Evolutionary conservation across 2,329 filamentous ascomycete genomes (phyloP).

Genomic region (Shiraia sp.): DNA sequence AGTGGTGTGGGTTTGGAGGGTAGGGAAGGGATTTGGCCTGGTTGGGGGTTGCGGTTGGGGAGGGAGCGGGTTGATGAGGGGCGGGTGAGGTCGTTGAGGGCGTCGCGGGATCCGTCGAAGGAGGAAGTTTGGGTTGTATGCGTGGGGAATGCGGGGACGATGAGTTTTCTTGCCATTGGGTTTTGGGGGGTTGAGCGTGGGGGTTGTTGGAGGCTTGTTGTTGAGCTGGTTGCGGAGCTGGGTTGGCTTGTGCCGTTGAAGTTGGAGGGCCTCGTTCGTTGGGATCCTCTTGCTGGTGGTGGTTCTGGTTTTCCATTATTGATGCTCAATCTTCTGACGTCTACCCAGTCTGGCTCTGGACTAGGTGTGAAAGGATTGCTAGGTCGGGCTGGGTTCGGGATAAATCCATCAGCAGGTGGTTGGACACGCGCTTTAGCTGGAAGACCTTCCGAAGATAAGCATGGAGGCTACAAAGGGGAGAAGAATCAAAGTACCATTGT

Average conservation of each 20-base stretch:
- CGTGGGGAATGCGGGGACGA: constrained; percentile 32
- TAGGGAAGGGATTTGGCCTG: constrained; percentile 10
- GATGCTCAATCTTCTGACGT: constrained; percentile 38
- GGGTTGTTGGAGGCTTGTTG: constrained; percentile 21
- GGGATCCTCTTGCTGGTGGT: constrained; percentile 36
- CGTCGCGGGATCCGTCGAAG: constrained; percentile 25
- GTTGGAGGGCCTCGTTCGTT: constrained; percentile 33
- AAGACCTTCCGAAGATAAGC: constrained; percentile 55
- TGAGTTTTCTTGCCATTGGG: constrained; percentile 33
- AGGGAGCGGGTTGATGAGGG: constrained; percentile 35
- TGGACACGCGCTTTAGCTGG: constrained; percentile 74
- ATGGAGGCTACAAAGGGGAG: constrained; percentile 24
- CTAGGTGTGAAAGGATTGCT: constrained; percentile 80
- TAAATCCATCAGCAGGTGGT: constrained; percentile 64
- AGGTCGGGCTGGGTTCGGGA: constrained; percentile 72
- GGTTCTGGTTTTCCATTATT: constrained; percentile 29
- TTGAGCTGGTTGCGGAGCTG: constrained; percentile 15
- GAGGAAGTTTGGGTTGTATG: constrained; percentile 24
- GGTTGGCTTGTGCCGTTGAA: constrained; percentile 24
- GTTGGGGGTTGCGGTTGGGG: constrained; percentile 12
- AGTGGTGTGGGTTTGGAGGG: constrained; percentile 10
- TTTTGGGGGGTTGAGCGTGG: constrained; percentile 10
- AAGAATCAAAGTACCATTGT: constrained; percentile 64
- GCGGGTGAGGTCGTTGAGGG: constrained; percentile 25
- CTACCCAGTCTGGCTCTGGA: constrained; percentile 83